phyloP scores from a whole-genome alignment of 257 asterid genomes.

The Solanum gandarillasii region DNA sequence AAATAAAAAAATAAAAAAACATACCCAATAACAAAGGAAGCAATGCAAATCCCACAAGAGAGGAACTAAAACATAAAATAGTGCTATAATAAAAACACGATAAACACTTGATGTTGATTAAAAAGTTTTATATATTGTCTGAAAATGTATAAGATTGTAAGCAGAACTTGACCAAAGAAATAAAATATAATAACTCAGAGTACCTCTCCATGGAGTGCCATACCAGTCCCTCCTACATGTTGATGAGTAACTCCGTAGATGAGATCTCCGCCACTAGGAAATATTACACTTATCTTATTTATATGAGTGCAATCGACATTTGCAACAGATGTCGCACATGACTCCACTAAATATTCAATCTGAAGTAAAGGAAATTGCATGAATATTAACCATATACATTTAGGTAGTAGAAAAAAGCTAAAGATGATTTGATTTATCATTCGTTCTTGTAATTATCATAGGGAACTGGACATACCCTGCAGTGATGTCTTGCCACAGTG shows the following conservation, averaged over 20 bases:
- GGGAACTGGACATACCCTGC: slow-evolving; percentile 14
- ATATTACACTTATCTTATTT: slow-evolving; percentile 13
- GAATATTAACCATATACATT: too few relatives aligned
- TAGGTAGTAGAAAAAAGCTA: not conserved
- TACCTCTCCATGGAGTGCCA: slow-evolving; percentile 64
- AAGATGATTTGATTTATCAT: not conserved
- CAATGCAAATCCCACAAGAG: too few relatives aligned
- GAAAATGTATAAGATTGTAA: not conserved
- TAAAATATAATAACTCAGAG: not conserved
- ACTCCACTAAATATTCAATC: too few relatives aligned
- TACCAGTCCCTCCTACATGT: slow-evolving; percentile 49
- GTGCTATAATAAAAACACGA: too few relatives aligned
- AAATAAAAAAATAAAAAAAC: too few relatives aligned
- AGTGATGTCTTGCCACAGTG: slow-evolving; percentile 12
- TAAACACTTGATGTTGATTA: not conserved
- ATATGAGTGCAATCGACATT: slow-evolving; percentile 21
- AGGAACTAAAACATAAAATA: too few relatives aligned
- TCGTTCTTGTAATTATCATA: not conserved
- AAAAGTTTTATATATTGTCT: not conserved
- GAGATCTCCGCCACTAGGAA: slow-evolving; percentile 50
- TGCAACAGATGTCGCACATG: too few relatives aligned
- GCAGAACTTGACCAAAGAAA: not conserved
- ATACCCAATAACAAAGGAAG: too few relatives aligned
- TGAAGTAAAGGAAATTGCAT: too few relatives aligned
- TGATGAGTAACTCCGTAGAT: slow-evolving; percentile 71